Evolutionary conservation across 139 green algal species (phyloP), one percentile per base, ranked within the genome.

Genomic region (Chlamydomonas sp.): DNA sequence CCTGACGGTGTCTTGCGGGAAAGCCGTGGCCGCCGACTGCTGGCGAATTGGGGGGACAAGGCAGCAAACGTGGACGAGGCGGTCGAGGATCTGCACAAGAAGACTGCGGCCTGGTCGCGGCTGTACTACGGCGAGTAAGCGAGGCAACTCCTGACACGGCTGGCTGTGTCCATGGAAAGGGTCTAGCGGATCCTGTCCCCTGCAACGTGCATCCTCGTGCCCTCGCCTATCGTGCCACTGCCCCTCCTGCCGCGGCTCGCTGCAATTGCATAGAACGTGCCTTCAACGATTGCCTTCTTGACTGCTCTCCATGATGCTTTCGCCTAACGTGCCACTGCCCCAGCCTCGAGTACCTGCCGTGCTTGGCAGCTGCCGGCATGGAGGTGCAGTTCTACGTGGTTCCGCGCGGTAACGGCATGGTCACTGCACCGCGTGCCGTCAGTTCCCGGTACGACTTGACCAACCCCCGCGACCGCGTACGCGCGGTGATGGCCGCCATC

Each of bases 321-420:
- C n/a, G 20, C 78, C 62, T 62, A 31, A 63, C 63, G n/a, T 75
- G 63, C 63, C 79, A 62, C 63, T 83, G 63, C 57, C 79, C 63
- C 79, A 84, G 79, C 63, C 74, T 63, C 15, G 79, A 84, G 79
- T 84, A 84, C 63, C 79, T 84, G 63, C 79, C 79, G 63, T 84
- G 79, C 79, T 84, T 75, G 74, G 79, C 79, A 49, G 79, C 79
- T 75, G 79, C 79, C 63, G 79, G 79, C 63, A 75, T 63, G 63
- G 49, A 84, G 3, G 63, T 84, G 79, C 79, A 84, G 79, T 84
- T 84, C 79, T 84, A 75, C 31, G 63, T 63, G 63, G 75, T 84
- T 63, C 31, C 63, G 79, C 79, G 63, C n/a, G 79, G 31, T 63
- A 75, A 63, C 63, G 79, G 79, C 75, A 84, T 75, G 63, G 63